Evolutionary conservation across 176 grass and related monocot species (phyloP).

Genomic region (Lolium rigidum): DNA sequence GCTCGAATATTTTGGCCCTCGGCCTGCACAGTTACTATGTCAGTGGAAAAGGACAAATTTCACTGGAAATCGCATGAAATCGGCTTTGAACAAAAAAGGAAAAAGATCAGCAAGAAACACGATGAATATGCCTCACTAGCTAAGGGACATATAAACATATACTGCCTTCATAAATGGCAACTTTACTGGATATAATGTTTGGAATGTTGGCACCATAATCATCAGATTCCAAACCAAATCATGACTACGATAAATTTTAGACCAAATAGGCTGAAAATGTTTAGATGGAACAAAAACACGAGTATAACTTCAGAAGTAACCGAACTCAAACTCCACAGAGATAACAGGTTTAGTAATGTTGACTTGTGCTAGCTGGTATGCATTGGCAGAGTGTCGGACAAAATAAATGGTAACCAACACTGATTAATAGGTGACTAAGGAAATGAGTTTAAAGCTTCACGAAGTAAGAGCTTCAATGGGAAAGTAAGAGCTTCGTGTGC

Average conservation of each 20-base stretch:
- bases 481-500: conserved; percentile 1
- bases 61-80: conserved; percentile 10
- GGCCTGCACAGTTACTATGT: conserved; percentile 57
- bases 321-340: conserved; percentile 20
- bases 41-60: conserved; percentile 33
- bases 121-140: not conserved
- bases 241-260: not conserved
- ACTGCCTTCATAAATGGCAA: conserved; percentile 28
- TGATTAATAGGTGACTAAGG: not conserved
- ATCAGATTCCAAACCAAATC: conserved; percentile 20
- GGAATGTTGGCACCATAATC: not conserved
- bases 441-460: not conserved
- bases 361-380: conserved; percentile 6
- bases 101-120: not conserved
- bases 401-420: not conserved
- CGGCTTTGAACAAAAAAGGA: conserved; percentile 19
- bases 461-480: not conserved
- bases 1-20: conserved; percentile 78
- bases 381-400: conserved; percentile 3
- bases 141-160: conserved; percentile 6
- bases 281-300: conserved; percentile 2
- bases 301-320: conserved; percentile 11
- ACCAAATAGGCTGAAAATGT: conserved; percentile 8
- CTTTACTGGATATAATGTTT: conserved; percentile 15
- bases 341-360: conserved; percentile 22